phyloP scores from a whole-genome alignment of 768 basidiomycete genomes.

The Suillus plorans region DNA sequence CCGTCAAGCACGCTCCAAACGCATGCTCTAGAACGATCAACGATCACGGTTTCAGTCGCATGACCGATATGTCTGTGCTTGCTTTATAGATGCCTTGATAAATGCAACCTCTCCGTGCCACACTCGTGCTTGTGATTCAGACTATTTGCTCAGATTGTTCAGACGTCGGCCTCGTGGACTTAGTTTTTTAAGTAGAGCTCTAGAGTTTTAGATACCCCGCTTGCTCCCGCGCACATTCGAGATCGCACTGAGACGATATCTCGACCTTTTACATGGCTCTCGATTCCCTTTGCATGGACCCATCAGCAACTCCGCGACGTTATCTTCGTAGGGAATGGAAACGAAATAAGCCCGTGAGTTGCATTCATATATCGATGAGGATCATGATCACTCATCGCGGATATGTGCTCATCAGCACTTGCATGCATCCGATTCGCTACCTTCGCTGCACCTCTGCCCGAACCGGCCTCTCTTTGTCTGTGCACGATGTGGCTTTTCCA shows the following conservation, averaged over 20 bases:
- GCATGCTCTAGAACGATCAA: constrained; percentile 24
- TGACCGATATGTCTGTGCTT: constrained; percentile 20
- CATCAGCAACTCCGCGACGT: constrained; percentile 27
- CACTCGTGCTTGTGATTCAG: constrained; percentile 26
- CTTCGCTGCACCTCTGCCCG: constrained; percentile 41
- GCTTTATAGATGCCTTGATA: constrained; percentile 15
- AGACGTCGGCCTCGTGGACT: constrained; percentile 29
- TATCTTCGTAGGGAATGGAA: constrained; percentile 44
- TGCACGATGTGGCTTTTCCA: constrained; percentile 45
- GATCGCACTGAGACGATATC: not conserved
- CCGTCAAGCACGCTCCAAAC: constrained; percentile 22
- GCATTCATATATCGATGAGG: constrained; percentile 1
- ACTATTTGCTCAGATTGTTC: constrained; percentile 23
- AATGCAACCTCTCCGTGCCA: constrained; percentile 11
- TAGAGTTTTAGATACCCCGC: not conserved
- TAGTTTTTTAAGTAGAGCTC: not conserved
- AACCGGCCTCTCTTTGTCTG: constrained; percentile 47
- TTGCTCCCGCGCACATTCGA: not conserved
- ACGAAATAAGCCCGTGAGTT: constrained; percentile 39
- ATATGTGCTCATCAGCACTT: constrained; percentile 34
- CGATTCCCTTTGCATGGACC: constrained; percentile 16
- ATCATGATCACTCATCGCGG: constrained; percentile 11
- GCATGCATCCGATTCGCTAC: constrained; percentile 45
- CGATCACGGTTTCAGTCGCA: constrained; percentile 18
- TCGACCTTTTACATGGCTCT: not conserved